Evolutionary conservation across 352 stramenopile species (phyloP).

Genomic region (Thalassiosira exigua): DNA sequence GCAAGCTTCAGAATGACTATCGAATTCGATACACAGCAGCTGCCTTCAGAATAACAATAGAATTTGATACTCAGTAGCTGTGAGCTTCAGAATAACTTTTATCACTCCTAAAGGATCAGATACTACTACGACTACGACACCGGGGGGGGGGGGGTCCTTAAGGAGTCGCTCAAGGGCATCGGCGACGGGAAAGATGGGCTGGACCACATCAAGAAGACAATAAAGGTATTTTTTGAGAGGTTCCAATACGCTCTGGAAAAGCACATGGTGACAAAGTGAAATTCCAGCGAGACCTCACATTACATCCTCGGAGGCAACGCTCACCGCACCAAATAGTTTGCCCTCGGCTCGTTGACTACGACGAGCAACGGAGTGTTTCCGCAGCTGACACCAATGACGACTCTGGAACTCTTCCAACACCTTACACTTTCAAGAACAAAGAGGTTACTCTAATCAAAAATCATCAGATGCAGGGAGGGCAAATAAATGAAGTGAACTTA

Average conservation of each 20-base stretch:
- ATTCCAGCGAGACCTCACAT: neutral
- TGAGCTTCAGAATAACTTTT: too few relatives aligned
- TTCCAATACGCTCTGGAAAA: neutral
- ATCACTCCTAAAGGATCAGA: too few relatives aligned
- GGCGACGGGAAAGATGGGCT: neutral
- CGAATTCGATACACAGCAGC: too few relatives aligned
- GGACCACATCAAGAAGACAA: conserved; percentile 1
- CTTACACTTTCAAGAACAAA: neutral
- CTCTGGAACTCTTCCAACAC: neutral
- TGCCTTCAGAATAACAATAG: too few relatives aligned
- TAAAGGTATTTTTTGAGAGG: conserved; percentile 8
- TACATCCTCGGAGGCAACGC: conserved; percentile 20
- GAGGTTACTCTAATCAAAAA: conserved; percentile 5
- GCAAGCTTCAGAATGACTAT: too few relatives aligned
- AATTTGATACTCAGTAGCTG: too few relatives aligned
- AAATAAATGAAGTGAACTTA: neutral
- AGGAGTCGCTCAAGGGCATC: conserved; percentile 6
- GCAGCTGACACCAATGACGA: neutral
- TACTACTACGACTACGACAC: too few relatives aligned
- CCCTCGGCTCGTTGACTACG: neutral
- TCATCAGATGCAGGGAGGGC: neutral
- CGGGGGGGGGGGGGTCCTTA: too few relatives aligned
- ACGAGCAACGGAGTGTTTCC: neutral
- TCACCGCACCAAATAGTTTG: conserved; percentile 5
- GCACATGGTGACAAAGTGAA: conserved; percentile 11